Evolutionary conservation across 148 eudicot species (phyloP).

Genomic region (Linanthus parryae): DNA sequence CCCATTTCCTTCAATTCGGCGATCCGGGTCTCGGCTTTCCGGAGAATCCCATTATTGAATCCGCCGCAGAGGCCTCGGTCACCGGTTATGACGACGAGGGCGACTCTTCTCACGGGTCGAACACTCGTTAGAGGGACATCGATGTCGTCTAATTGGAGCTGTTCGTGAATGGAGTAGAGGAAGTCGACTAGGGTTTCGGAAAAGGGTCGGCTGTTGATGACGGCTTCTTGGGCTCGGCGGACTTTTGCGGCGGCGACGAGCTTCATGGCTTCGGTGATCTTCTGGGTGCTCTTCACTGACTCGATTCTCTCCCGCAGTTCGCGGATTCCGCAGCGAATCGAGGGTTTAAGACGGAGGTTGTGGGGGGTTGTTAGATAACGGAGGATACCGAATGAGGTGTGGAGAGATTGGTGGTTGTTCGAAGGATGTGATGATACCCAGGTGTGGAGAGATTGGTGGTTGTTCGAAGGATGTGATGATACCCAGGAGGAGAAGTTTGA

Average conservation of each 20-base stretch:
- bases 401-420: too few species aligned
- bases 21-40: constrained; percentile 52
- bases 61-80: constrained; percentile 84
- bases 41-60: constrained; percentile 46
- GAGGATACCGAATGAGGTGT: too few species aligned
- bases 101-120: constrained; percentile 59
- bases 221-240: constrained; percentile 72
- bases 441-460: too few species aligned
- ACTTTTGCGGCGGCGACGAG: constrained; percentile 73
- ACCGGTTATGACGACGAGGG: constrained; percentile 55
- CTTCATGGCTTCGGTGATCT: constrained; percentile 81
- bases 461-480: too few species aligned
- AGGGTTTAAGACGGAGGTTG: too few species aligned
- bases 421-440: too few species aligned
- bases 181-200: constrained; percentile 49
- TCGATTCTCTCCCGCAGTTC: constrained; percentile 45
- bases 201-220: constrained; percentile 55
- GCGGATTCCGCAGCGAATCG: constrained; percentile 31
- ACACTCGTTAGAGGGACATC: constrained; percentile 52
- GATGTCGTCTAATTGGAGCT: constrained; percentile 48
- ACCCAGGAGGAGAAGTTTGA: too few species aligned
- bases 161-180: constrained; percentile 40
- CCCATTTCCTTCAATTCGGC: constrained; percentile 44
- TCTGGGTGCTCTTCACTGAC: constrained; percentile 56
- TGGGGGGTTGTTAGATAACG: too few species aligned